Evolutionary conservation across 2,329 filamentous ascomycete species (phyloP), one percentile per base, ranked within the genome.

Genomic region (Pseudogymnoascus verrucosus): DNA sequence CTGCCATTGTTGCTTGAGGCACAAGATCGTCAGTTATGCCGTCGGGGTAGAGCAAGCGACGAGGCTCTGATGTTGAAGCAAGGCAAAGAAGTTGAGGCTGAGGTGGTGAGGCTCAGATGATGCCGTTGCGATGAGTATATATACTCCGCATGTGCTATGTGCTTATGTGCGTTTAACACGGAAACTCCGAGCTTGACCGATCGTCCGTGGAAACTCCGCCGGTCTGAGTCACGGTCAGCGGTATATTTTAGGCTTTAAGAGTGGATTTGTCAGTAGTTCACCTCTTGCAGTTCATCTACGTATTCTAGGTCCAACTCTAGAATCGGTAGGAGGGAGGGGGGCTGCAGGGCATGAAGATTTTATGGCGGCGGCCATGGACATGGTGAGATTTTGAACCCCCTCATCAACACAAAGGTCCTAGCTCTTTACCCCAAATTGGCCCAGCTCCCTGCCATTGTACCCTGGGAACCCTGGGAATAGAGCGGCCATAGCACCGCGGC

Each of bases 231-330:
- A 57, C 28, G 5, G 51, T 57, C 28, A 57, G 51, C 51, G 16
- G 21, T 57, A 57, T 34, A 34, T 10, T 26, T 57, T 19, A 16
- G 51, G 28, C n/a, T 34, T 57, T 19, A 16, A 34, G 51, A 6
- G 7, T 21, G 51, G 51, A 57, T 57, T 57, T 57, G 51, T 57
- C 28, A 57, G 51, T 57, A 57, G n/a, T 28, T 57, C 28, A 57
- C 51, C 14, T 57, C 28, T 12, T 57, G 51, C 16, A 57, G 28
- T 21, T 34, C n/a, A 16, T 57, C 51, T 57, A 34, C 7, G 26
- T 54, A 19, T 28, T 11, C 28, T 7, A 6, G 51, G 21, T 34
- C n/a, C 10, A 57, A 34, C 14, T n/a, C 12, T 11, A 11, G 28
- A 12, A 57, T 54, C 47, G 12, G 26, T 12, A 34, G 26, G 28